phyloP scores from a whole-genome alignment of 441 rosid genomes.

The Populus hybrid region DNA sequence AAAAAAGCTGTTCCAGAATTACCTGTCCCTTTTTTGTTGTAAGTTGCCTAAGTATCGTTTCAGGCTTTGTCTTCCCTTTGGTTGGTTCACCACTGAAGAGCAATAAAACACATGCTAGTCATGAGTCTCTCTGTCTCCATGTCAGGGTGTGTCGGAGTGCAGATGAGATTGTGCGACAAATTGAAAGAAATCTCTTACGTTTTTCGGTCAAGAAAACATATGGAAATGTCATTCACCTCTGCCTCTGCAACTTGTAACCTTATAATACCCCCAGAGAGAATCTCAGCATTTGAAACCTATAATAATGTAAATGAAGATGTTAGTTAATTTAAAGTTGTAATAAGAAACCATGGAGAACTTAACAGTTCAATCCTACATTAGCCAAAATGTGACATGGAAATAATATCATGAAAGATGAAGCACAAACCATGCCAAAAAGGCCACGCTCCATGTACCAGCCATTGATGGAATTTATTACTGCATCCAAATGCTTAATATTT shows the following conservation, averaged over 20 bases:
- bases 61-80: conserved; percentile 77
- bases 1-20: conserved; percentile 5
- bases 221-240: conserved; percentile 81
- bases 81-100: conserved; percentile 81
- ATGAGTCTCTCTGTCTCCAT: not conserved
- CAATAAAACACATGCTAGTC: conserved; percentile 19
- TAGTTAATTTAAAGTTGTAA: not conserved
- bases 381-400: not conserved
- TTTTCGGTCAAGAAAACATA: conserved; percentile 84
- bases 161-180: not conserved
- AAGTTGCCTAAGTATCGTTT: conserved; percentile 83
- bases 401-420: conserved; percentile 12
- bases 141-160: not conserved
- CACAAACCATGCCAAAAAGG: conserved; percentile 83
- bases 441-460: conserved; percentile 97
- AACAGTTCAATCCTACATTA: not conserved
- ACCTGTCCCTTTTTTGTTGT: conserved; percentile 99
- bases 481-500: conserved; percentile 75
- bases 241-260: conserved; percentile 92
- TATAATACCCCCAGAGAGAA: conserved; percentile 87
- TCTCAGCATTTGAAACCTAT: conserved; percentile 90
- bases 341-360: not conserved
- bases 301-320: conserved; percentile 4
- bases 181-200: conserved; percentile 54
- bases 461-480: conserved; percentile 81